Evolutionary conservation across 2,329 filamentous ascomycete genomes (phyloP), one percentile per base, ranked within the genome.

Genomic region (Cladosporium oxysporum): DNA sequence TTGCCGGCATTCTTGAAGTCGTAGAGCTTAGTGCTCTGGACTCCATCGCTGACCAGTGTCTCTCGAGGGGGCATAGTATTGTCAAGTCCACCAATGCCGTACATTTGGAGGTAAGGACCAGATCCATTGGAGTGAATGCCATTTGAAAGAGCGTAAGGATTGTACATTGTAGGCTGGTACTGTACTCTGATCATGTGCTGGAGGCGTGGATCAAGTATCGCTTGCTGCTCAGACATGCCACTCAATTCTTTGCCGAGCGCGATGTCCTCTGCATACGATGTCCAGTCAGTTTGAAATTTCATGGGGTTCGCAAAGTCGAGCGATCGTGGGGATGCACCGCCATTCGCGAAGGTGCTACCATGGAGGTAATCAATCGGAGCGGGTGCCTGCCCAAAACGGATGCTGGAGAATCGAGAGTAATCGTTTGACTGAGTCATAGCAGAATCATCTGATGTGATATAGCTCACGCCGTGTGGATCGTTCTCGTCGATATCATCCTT

Each of bases 1-100:
- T 93, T 96, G 70, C 84, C 85, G 73, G 88, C 91, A 12, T 85
- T 83, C 50, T 91, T 88, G 78, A 96, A 97, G 33, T 96, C 91
- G 68, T 93, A 90, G 1, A 97, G 82, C 10, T 93, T 79, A 16
- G 83, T 80, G 76, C 92, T 96, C 72, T 91, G 86, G 16, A 90
- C 80, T 63, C 86, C 86, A 67, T 87, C 85, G 16, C 83, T 82
- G 1, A 82, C 79, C 63, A 91, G 87, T 66, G 87, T 83, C 33
- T 88, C 86, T 60, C 86, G 81, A 2, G 79, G 76, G 50, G 75
- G 77, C 58, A 80, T 77, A 12, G 80, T 78, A 14, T 80, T 76
- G 37, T 81, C 78, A 6, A 79, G 69, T 8, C 73, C 70, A 16
- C 75, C 71, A 63, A 80, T 73, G 67, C 76, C 75, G 67, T 79